Base-by-base conservation (phyloP, 2,329 filamentous ascomycete species). In the Phialophora macrospora region DNA sequence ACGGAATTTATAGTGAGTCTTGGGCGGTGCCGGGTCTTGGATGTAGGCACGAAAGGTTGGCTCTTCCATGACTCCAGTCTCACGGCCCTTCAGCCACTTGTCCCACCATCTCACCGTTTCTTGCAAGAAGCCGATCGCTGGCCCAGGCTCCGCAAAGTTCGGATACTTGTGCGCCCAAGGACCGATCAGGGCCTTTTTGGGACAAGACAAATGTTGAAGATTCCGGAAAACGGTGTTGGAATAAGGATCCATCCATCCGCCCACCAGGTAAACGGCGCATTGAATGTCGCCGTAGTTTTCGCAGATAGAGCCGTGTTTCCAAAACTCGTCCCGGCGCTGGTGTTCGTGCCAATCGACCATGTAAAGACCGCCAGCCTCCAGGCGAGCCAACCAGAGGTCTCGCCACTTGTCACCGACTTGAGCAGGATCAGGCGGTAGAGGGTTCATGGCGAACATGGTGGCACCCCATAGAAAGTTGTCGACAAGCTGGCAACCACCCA, bases 111-210 rank as follows among this genome's bases (percentile, higher is more conserved):
- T 41, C 20, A 66, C 41, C 17, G 54, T 59, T 28, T 66, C 64
- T 41, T 66, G 64, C 26, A 66, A 51, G n/a, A 66, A 66, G 2
- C 64, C 64, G 22, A 66, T 66, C 30, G 44, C 41, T 17, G 64
- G 64, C 17, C 64, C 64, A n/a, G 64, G 62, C 38, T 64, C 34
- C 2, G 64, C 64, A 49, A 64, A 64, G 34, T 67, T 64, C 20
- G 64, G 64, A 57, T 67, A 64, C 38, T 51, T 64, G 38, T 63
- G 62, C 12, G 64, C 61, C 64, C 61, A 67, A 20, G 62, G 62
- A 20, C 61, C 62, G 49, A 61, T 62, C 24, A 63, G 46, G 38
- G 46, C 64, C 24, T 65, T 67, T 22, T 38, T 46, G 14, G 64
- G 60, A 54, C 55, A 64, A 14, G 14, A 32, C 14, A 66, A 55